phyloP scores from a whole-genome alignment of 2,329 filamentous ascomycete genomes.

The Monilinia fructigena region DNA sequence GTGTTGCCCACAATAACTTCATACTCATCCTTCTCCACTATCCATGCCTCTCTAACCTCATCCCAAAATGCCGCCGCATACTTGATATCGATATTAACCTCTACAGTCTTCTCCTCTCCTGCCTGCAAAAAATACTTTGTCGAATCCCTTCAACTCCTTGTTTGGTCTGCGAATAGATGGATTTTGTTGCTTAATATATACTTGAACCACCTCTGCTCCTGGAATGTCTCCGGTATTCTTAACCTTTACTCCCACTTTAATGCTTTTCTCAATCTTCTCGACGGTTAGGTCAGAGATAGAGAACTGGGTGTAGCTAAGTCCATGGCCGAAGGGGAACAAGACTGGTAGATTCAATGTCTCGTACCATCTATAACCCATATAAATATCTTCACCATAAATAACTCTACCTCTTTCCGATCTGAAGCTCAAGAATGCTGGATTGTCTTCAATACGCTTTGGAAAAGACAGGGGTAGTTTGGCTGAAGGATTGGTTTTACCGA shows the following conservation, averaged over 20 bases:
- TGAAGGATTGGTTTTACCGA: slow-evolving; percentile 61
- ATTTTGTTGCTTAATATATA: slow-evolving; percentile 55
- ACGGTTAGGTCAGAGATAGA: slow-evolving; percentile 22
- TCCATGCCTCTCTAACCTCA: slow-evolving; percentile 44
- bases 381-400: slow-evolving; percentile 77
- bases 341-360: slow-evolving; percentile 65
- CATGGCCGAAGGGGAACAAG: slow-evolving; percentile 76
- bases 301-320: slow-evolving; percentile 75
- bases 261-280: neutral
- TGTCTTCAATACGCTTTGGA: slow-evolving; percentile 65
- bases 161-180: slow-evolving; percentile 49
- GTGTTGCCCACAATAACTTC: slow-evolving; percentile 43
- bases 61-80: slow-evolving; percentile 46
- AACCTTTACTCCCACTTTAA: neutral
- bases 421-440: slow-evolving; percentile 75
- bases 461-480: slow-evolving; percentile 75
- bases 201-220: slow-evolving; percentile 57
- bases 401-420: slow-evolving; percentile 66
- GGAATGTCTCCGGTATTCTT: slow-evolving; percentile 56
- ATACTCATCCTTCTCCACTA: slow-evolving; percentile 43
- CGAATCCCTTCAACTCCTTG: slow-evolving; percentile 65
- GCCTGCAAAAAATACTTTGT: slow-evolving; percentile 61
- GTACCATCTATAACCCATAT: slow-evolving; percentile 79
- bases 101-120: slow-evolving; percentile 57
- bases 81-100: slow-evolving; percentile 49